Evolutionary conservation across 768 basidiomycete species (phyloP).

Genomic region (Mycena vulgaris): DNA sequence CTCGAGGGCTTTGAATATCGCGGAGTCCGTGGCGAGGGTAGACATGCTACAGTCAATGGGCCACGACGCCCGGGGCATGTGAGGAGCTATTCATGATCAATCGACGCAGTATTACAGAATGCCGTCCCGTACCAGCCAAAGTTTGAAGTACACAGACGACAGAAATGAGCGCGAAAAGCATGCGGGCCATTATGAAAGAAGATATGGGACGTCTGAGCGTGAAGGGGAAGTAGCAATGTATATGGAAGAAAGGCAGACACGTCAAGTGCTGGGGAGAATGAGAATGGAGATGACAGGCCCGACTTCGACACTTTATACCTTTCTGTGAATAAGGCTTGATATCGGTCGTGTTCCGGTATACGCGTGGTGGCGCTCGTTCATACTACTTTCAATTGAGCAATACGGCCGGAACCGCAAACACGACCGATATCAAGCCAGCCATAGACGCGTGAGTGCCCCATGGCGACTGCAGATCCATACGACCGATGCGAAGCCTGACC

Average conservation of each 20-base stretch:
- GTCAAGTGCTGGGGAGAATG: slow-evolving; percentile 18
- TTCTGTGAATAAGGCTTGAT: background rate
- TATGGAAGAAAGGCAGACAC: slow-evolving; percentile 14
- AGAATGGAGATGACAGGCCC: slow-evolving; percentile 10
- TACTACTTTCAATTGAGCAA: background rate
- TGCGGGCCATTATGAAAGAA: slow-evolving; percentile 9
- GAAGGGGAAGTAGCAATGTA: too few species aligned
- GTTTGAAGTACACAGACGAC: background rate
- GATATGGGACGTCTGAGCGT: background rate
- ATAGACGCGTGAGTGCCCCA: background rate
- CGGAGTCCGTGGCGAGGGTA: background rate
- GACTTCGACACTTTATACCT: background rate
- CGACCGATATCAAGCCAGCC: slow-evolving; percentile 12
- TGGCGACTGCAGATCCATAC: background rate
- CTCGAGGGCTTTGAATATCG: background rate
- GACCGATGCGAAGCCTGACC: too few species aligned
- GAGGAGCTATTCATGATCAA: slow-evolving; percentile 1
- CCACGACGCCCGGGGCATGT: background rate
- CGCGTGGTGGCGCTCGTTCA: background rate
- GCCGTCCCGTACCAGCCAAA: background rate
- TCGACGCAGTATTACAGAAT: background rate
- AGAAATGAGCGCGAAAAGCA: background rate
- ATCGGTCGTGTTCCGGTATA: background rate
- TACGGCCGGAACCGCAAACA: background rate
- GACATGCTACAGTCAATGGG: background rate